Conservation (phyloP, 2,329 filamentous ascomycete genomes). For the Aspergillus udagawae region DNA sequence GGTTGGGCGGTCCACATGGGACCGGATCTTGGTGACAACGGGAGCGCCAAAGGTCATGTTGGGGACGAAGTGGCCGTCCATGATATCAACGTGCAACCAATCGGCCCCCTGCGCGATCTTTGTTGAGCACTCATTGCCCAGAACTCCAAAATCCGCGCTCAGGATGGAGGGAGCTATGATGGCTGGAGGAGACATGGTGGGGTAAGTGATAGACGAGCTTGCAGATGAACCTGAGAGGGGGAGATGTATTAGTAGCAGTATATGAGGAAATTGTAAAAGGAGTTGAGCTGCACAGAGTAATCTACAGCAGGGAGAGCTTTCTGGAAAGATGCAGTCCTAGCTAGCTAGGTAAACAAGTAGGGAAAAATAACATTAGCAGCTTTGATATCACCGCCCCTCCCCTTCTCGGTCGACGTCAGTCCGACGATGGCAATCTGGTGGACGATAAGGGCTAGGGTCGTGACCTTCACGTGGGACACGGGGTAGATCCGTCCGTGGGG, state of each 20-base stretch:
- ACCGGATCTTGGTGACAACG: slow-evolving; percentile 89
- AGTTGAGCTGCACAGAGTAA: background rate
- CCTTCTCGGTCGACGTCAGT: slow-evolving; percentile 19
- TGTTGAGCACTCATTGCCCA: slow-evolving; percentile 79
- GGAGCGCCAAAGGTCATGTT: slow-evolving; percentile 97
- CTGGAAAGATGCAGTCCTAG: background rate
- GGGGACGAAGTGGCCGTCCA: slow-evolving; percentile 98
- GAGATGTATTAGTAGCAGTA: background rate
- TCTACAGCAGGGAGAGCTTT: background rate
- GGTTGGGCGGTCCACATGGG: slow-evolving; percentile 73
- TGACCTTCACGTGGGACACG: slow-evolving; percentile 10
- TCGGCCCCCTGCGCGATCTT: slow-evolving; percentile 86
- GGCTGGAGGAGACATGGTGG: slow-evolving; percentile 75
- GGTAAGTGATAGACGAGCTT: background rate
- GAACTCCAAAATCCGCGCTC: slow-evolving; percentile 87
- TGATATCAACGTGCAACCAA: slow-evolving; percentile 94
- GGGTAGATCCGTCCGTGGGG: background rate
- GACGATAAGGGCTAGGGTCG: slow-evolving; percentile 23
- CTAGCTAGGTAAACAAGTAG: background rate
- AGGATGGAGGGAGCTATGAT: slow-evolving; percentile 99
- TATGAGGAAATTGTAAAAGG: background rate
- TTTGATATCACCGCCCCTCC: slow-evolving; percentile 16
- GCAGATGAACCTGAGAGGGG: background rate
- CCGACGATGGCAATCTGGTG: slow-evolving; percentile 9
- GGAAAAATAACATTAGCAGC: slow-evolving; percentile 1